These are phyloP conservation scores for Oryza brachyantha DNA, from an alignment of 176 grass and related monocot genomes.

Conservation along the genomic window DNA sequence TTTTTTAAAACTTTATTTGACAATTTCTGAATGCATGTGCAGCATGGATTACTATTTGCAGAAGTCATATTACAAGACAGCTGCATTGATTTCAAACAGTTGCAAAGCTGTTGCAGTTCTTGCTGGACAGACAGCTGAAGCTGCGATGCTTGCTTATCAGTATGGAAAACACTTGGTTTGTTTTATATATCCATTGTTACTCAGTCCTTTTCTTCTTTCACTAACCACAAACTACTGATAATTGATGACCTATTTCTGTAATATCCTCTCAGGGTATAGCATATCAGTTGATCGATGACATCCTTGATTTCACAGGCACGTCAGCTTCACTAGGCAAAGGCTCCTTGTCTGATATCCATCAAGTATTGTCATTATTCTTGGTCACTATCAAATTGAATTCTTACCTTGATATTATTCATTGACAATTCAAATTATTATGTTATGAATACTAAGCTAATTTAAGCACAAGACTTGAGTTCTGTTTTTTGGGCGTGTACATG, in stretches of 20 bases:
- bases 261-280: slow-evolving; percentile 62
- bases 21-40: slow-evolving; percentile 10
- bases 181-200: slow-evolving; percentile 18
- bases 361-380: slow-evolving; percentile 49
- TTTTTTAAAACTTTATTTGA: slow-evolving; percentile 13
- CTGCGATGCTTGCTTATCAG: slow-evolving; percentile 68
- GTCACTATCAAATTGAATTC: not conserved
- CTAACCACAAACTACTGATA: not conserved
- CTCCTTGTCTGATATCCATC: slow-evolving; percentile 71
- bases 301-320: slow-evolving; percentile 92
- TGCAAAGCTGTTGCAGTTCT: slow-evolving; percentile 82
- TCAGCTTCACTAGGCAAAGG: slow-evolving; percentile 73
- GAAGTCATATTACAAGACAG: slow-evolving; percentile 94
- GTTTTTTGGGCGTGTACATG: not conserved
- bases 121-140: slow-evolving; percentile 70
- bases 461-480: not conserved
- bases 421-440: not conserved
- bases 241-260: not conserved
- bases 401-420: not conserved
- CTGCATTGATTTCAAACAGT: slow-evolving; percentile 83
- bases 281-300: slow-evolving; percentile 82
- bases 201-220: slow-evolving; percentile 2
- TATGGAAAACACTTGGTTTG: slow-evolving; percentile 79
- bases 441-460: not conserved
- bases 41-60: slow-evolving; percentile 91